A percentile compares a stretch with the other conserved stretches of the same genome.
These are phyloP conservation scores for Sanguinoderma infundibulare DNA, from an alignment of 1,284 basidiomycete species.

Conservation along the genomic window DNA sequence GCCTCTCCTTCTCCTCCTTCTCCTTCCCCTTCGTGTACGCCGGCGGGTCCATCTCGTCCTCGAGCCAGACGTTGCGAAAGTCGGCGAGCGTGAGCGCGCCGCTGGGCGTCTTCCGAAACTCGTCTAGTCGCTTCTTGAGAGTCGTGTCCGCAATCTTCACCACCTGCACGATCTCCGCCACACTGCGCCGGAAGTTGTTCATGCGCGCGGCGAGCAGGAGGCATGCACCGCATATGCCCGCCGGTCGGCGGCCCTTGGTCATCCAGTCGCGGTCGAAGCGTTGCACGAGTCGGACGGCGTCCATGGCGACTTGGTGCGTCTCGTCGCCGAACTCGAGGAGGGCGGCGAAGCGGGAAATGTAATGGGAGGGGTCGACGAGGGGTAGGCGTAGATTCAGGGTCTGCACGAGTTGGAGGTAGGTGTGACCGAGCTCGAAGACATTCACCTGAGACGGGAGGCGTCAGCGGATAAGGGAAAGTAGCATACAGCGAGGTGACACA, in stretches of 20 bases:
- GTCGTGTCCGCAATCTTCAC: conserved; percentile 98
- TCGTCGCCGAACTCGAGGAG: conserved; percentile 97
- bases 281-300: conserved; percentile 92
- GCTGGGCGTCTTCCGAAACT: conserved; percentile 91
- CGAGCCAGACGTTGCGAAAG: conserved; percentile 91
- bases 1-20: conserved; percentile 64
- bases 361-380: conserved; percentile 95
- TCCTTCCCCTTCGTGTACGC: conserved; percentile 81
- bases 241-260: conserved; percentile 92
- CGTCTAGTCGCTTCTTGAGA: conserved; percentile 91
- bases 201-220: conserved; percentile 95
- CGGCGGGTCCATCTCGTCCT: conserved; percentile 91
- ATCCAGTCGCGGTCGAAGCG: conserved; percentile 99
- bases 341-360: conserved; percentile 96
- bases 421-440: conserved; percentile 96
- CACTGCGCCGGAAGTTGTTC: conserved; percentile 94
- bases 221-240: conserved; percentile 97
- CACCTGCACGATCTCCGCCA: conserved; percentile 97
- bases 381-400: conserved; percentile 89
- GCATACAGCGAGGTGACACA: conserved; percentile 36
- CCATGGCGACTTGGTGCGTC: conserved; percentile 89
- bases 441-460: conserved; percentile 76
- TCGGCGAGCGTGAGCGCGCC: conserved; percentile 89
- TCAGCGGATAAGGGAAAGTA: not conserved
- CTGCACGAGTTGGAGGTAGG: conserved; percentile 93